Conservation (phyloP, 2,329 filamentous ascomycete species). For the Microdochium bolleyi region DNA sequence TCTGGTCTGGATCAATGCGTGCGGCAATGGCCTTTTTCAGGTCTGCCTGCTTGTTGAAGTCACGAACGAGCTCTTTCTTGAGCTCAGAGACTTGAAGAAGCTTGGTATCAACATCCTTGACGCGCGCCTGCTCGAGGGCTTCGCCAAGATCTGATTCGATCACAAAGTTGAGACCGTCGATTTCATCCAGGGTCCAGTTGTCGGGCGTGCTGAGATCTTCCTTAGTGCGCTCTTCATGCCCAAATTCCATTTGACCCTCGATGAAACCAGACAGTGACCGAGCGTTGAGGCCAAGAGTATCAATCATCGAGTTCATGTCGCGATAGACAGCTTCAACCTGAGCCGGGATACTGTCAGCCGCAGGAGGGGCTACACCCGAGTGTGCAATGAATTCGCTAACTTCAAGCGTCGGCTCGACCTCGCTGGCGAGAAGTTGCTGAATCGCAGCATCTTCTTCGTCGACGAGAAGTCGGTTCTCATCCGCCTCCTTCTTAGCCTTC, state of each 20-base stretch:
- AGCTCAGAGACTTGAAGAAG: slow-evolving; percentile 61
- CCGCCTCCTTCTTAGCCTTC: slow-evolving; percentile 46
- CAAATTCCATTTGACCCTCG: slow-evolving; percentile 53
- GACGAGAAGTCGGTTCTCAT: slow-evolving; percentile 47
- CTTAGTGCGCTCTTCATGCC: slow-evolving; percentile 45
- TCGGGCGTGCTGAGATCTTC: slow-evolving; percentile 62
- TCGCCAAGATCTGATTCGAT: slow-evolving; percentile 56
- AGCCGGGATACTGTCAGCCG: slow-evolving; percentile 49
- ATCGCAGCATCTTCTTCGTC: slow-evolving; percentile 66
- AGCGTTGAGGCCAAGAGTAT: slow-evolving; percentile 40
- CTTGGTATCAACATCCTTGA: slow-evolving; percentile 62
- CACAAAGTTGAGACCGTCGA: slow-evolving; percentile 58
- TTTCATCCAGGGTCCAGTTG: slow-evolving; percentile 69
- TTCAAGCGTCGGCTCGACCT: slow-evolving; percentile 51
- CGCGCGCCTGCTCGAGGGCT: slow-evolving; percentile 58
- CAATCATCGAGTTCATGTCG: slow-evolving; percentile 90
- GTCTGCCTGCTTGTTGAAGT: slow-evolving; percentile 70
- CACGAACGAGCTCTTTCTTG: slow-evolving; percentile 59
- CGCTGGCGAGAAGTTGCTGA: slow-evolving; percentile 52
- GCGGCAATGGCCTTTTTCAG: slow-evolving; percentile 68
- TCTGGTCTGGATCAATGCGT: slow-evolving; percentile 58
- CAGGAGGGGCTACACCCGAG: slow-evolving; percentile 42
- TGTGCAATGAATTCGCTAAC: slow-evolving; percentile 63
- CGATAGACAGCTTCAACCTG: slow-evolving; percentile 64
- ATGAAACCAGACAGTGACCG: slow-evolving; percentile 56